A percentile compares a stretch with the other conserved stretches of the same genome.
Evolutionary conservation across 164 flowering plant species (phyloP).

Genomic region (Saururus chinensis): DNA sequence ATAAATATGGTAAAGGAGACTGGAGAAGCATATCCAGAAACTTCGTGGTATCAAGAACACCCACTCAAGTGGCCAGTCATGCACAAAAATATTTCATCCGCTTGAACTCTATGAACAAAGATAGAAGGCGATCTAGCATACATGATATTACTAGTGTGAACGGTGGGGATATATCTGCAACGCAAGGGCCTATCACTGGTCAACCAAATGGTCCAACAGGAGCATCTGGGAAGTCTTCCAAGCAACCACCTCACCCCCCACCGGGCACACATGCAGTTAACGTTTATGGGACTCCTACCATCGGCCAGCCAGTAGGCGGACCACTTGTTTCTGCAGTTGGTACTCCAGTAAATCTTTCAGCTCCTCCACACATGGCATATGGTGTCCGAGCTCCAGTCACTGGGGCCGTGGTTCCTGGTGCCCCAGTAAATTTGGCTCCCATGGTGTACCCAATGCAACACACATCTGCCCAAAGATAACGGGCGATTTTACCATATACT

Average conservation of each 20-base stretch:
- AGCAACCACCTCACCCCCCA: constrained; percentile 39
- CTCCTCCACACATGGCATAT: constrained; percentile 65
- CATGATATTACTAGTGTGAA: constrained; percentile 81
- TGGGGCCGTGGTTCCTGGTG: constrained; percentile 62
- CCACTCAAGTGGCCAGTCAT: constrained; percentile 93
- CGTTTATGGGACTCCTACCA: constrained; percentile 54
- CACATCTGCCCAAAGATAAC: constrained; percentile 55
- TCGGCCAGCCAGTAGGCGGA: constrained; percentile 79
- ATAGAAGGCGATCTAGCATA: constrained; percentile 83
- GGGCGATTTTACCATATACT: constrained; percentile 1
- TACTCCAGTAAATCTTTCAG: constrained; percentile 68
- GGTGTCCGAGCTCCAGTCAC: constrained; percentile 62
- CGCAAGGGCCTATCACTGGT: constrained; percentile 82
- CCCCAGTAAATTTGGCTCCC: constrained; percentile 54
- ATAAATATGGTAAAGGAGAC: constrained; percentile 91
- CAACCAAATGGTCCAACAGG: constrained; percentile 41
- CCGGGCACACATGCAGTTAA: constrained; percentile 33
- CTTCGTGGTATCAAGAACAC: constrained; percentile 85
- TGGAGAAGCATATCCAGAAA: constrained; percentile 93
- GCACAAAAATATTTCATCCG: constrained; percentile 93
- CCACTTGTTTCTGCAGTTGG: constrained; percentile 83
- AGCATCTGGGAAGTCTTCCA: constrained; percentile 39
- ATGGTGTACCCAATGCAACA: constrained; percentile 73
- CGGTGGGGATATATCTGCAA: constrained; percentile 42
- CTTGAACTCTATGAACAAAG: constrained; percentile 86